A percentile compares a stretch with the other conserved stretches of the same genome.
phyloP scores from a whole-genome alignment of 2,329 filamentous ascomycete species.

The Trichoderma oligosporum region DNA sequence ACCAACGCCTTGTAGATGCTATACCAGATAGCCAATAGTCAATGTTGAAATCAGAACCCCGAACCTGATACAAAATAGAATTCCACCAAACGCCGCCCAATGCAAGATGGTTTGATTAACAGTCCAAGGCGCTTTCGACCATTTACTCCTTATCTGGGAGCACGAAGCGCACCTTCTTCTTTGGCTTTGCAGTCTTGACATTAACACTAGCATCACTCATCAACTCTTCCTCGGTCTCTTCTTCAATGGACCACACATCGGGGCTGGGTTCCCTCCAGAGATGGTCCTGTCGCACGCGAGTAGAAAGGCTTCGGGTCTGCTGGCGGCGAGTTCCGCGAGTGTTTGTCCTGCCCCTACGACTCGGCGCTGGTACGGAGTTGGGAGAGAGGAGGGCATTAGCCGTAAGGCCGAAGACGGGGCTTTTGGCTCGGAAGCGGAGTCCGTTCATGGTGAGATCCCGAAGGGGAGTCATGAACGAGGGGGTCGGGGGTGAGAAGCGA shows the following conservation, averaged over 20 bases:
- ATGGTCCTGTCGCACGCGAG: slow-evolving; percentile 38
- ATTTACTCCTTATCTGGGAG: slow-evolving; percentile 42
- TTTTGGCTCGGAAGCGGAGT: slow-evolving; percentile 30
- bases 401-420: slow-evolving; percentile 31
- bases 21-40: slow-evolving; percentile 1
- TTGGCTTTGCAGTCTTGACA: slow-evolving; percentile 45
- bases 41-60: slow-evolving; percentile 17
- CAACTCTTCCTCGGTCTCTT: slow-evolving; percentile 54
- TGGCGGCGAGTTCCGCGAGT: slow-evolving; percentile 31
- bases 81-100: slow-evolving; percentile 24
- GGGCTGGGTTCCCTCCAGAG: slow-evolving; percentile 57
- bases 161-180: slow-evolving; percentile 55
- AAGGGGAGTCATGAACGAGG: slow-evolving; percentile 39
- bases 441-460: slow-evolving; percentile 42
- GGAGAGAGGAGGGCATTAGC: slow-evolving; percentile 31
- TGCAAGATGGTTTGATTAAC: slow-evolving; percentile 21
- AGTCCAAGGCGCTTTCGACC: not conserved
- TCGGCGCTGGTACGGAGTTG: slow-evolving; percentile 10
- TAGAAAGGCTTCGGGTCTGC: slow-evolving; percentile 29
- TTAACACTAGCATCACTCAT: slow-evolving; percentile 33
- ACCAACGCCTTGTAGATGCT: slow-evolving; percentile 8
- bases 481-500: slow-evolving; percentile 42
- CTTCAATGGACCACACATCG: slow-evolving; percentile 58
- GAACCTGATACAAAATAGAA: not conserved
- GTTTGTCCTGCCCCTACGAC: slow-evolving; percentile 23